Evolutionary conservation across 805 yeast genomes (phyloP).

Genomic region (Pichia cabralensis): DNA sequence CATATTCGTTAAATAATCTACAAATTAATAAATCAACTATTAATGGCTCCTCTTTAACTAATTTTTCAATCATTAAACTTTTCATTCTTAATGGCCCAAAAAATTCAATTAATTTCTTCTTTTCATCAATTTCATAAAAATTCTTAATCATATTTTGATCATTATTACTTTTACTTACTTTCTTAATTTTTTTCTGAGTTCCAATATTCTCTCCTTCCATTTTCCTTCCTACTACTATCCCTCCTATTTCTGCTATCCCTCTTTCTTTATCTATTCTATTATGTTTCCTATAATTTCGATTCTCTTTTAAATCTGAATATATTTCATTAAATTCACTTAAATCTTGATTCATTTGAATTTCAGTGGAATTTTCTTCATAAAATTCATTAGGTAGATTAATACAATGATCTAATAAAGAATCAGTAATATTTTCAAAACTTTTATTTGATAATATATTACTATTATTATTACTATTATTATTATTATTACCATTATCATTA

Average conservation of each 20-base stretch:
- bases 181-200: neutral
- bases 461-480: neutral
- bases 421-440: too few relatives aligned
- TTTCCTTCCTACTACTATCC: too few relatives aligned
- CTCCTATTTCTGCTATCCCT: too few relatives aligned
- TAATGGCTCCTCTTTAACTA: conserved; percentile 12
- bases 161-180: neutral
- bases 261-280: neutral
- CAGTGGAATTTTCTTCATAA: neutral
- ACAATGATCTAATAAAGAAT: conserved; percentile 6
- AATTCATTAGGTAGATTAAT: neutral
- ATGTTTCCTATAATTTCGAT: conserved; percentile 3
- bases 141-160: too few relatives aligned
- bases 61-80: conserved; percentile 11
- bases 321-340: neutral
- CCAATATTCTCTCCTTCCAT: neutral
- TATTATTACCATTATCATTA: neutral
- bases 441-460: too few relatives aligned
- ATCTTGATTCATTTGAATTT: neutral
- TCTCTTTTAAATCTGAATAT: neutral
- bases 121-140: conserved; percentile 8
- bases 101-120: conserved; percentile 9
- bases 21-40: conserved; percentile 9
- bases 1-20: conserved; percentile 15
- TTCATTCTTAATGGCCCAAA: conserved; percentile 14